These are phyloP conservation scores for Eucalyptus paniculata DNA, from an alignment of 345 rosid genomes.

Conservation along the genomic window DNA sequence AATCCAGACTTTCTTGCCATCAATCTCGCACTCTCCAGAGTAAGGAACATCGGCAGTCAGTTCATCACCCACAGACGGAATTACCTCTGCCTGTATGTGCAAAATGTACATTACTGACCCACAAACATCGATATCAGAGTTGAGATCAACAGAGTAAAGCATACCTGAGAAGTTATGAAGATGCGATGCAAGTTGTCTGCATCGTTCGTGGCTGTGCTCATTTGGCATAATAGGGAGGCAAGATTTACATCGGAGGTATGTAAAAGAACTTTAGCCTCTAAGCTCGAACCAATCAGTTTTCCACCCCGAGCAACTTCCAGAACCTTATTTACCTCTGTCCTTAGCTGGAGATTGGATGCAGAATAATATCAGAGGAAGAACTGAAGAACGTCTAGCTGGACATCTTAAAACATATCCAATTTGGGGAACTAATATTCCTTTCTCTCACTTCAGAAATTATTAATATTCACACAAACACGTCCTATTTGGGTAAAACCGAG, in stretches of 20 bases:
- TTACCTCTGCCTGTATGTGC: conserved; percentile 55
- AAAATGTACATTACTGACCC: neutral
- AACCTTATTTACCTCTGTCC: conserved; percentile 93
- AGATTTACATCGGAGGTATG: conserved; percentile 41
- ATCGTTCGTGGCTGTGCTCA: conserved; percentile 45
- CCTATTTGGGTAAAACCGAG: neutral
- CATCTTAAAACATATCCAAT: neutral
- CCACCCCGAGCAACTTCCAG: conserved; percentile 74
- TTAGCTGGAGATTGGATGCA: conserved; percentile 34
- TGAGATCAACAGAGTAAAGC: neutral
- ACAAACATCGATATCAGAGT: neutral
- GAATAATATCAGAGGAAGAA: neutral
- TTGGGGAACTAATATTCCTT: neutral
- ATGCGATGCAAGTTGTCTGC: conserved; percentile 66
- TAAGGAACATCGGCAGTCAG: conserved; percentile 19
- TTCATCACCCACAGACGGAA: conserved; percentile 24
- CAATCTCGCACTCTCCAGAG: conserved; percentile 43
- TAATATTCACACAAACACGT: neutral
- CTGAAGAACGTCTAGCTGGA: neutral
- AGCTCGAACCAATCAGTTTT: conserved; percentile 86
- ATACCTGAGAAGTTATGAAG: conserved; percentile 86
- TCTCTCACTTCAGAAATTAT: neutral
- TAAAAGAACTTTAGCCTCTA: conserved; percentile 82
- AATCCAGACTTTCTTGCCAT: conserved; percentile 61
- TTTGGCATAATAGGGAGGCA: conserved; percentile 35